phyloP scores from a whole-genome alignment of 805 yeast genomes.

The Saccharomycopsis sp. region DNA sequence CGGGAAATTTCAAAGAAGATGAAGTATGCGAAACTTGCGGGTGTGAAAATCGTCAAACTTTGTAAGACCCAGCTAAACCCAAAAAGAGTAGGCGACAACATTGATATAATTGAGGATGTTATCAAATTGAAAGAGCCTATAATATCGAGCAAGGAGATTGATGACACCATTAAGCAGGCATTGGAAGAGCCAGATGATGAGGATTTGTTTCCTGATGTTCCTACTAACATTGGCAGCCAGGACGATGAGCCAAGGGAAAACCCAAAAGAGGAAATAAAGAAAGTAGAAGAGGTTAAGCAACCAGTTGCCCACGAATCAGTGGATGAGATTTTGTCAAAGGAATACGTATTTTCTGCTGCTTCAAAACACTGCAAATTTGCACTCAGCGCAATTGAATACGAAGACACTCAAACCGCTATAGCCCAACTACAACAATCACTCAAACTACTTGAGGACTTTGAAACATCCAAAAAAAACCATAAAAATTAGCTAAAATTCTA shows the following conservation, averaged over 20 bases:
- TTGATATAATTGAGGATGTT: constrained; percentile 1
- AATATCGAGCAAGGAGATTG: background rate
- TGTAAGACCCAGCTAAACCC: background rate
- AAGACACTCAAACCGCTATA: constrained; percentile 63
- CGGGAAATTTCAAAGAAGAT: constrained; percentile 1
- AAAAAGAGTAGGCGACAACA: constrained; percentile 1
- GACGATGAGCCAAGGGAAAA: background rate
- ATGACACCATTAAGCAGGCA: constrained; percentile 1
- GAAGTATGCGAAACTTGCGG: constrained; percentile 9
- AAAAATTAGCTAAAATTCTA: too few species aligned
- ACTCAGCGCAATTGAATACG: constrained; percentile 70
- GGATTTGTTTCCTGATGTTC: constrained; percentile 1
- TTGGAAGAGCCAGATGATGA: background rate
- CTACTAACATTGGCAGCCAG: background rate
- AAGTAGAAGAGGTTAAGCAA: background rate
- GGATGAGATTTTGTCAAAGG: background rate
- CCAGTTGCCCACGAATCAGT: background rate
- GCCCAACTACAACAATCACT: constrained; percentile 35
- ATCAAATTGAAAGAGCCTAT: constrained; percentile 1
- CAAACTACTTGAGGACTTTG: background rate
- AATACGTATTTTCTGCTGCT: background rate
- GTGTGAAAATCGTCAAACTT: constrained; percentile 4
- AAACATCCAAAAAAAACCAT: background rate
- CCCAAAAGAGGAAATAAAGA: background rate
- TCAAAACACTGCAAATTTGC: constrained; percentile 43